Conservation (phyloP, 2,329 filamentous ascomycete species). For the Cladorrhinum sp. region DNA sequence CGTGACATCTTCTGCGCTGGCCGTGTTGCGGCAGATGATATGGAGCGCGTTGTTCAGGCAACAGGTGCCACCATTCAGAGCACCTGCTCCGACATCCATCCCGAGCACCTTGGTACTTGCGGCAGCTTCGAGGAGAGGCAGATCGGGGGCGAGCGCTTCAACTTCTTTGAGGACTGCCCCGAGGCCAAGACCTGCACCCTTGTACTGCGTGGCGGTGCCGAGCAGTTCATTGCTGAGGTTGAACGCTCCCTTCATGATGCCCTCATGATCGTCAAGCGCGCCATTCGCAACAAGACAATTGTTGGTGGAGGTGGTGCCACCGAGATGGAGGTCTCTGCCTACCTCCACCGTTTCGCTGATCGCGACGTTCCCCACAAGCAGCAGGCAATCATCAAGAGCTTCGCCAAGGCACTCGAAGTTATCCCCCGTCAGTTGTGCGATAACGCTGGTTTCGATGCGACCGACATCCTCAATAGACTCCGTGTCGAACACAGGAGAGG, state of each 20-base stretch:
- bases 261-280: slow-evolving; percentile 99
- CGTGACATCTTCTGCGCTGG: slow-evolving; percentile 98
- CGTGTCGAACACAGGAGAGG: slow-evolving; percentile 95
- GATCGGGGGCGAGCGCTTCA: slow-evolving; percentile 96
- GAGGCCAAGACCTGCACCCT: slow-evolving; percentile 96
- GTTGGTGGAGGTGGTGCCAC: slow-evolving; percentile 91
- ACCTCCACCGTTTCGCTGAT: slow-evolving; percentile 90
- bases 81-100: slow-evolving; percentile 91
- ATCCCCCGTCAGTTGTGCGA: slow-evolving; percentile 97
- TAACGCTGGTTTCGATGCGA: slow-evolving; percentile 97
- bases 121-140: slow-evolving; percentile 91
- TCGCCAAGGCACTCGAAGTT: slow-evolving; percentile 94
- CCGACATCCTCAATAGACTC: slow-evolving; percentile 93
- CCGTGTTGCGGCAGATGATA: slow-evolving; percentile 84
- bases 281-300: slow-evolving; percentile 90
- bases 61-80: slow-evolving; percentile 91
- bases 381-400: slow-evolving; percentile 95
- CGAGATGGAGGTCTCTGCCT: slow-evolving; percentile 96
- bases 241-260: slow-evolving; percentile 97
- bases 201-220: slow-evolving; percentile 89
- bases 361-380: slow-evolving; percentile 92
- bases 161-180: slow-evolving; percentile 96
- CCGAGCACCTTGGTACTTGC: slow-evolving; percentile 87
- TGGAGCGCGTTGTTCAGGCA: slow-evolving; percentile 94
- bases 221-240: slow-evolving; percentile 98